Evolutionary conservation across 2,329 filamentous ascomycete species (phyloP), one percentile per base, ranked within the genome.

Genomic region (Lachnellula suecica): DNA sequence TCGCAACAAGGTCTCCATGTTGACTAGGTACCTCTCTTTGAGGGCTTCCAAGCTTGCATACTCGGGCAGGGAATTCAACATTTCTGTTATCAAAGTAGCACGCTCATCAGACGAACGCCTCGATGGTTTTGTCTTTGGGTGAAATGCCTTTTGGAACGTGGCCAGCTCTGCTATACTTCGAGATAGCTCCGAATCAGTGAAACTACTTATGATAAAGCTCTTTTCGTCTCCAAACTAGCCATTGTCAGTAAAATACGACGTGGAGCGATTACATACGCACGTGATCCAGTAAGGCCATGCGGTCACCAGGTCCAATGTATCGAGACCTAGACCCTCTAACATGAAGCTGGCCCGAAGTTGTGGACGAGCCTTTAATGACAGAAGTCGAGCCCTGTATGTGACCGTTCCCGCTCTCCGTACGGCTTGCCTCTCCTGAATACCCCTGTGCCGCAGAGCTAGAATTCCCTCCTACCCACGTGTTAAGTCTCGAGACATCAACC

Each of bases 1-100:
- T 46, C 59, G 40, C 4, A 47, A 38, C 1, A 57, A 24, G 6
- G 52, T 60, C 40, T 61, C 61, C 48, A 57, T 57, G 24, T 58
- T 59, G 6, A 27, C 27, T 1, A 49, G 38, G n/a, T 60, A 60
- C 40, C 38, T 57, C 9, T 19, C 34, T 19, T 52, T 47, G 15
- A 61, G 46, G 27, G 43, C 34, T 20, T 51, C 52, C 20, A 50
- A 45, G 9, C 44, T 44, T 8, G 44, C 42, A 5, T 47, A 42
- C 3, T 46, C 27, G 17, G 57, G 56, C 2, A 63, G 15, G 20
- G 51, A 40, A 15, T 52, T 47, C 20, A 60, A n/a, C 56, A 63
- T 61, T 44, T 56, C 49, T 3, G 27, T 17, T 6, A 51, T 34
- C 20, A 61, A 35, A 1, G 47, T n/a, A 10, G 56, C 49, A 13